These are phyloP conservation scores for Gentiana dahurica DNA, from an alignment of 257 asterid species.

Conservation along the genomic window DNA sequence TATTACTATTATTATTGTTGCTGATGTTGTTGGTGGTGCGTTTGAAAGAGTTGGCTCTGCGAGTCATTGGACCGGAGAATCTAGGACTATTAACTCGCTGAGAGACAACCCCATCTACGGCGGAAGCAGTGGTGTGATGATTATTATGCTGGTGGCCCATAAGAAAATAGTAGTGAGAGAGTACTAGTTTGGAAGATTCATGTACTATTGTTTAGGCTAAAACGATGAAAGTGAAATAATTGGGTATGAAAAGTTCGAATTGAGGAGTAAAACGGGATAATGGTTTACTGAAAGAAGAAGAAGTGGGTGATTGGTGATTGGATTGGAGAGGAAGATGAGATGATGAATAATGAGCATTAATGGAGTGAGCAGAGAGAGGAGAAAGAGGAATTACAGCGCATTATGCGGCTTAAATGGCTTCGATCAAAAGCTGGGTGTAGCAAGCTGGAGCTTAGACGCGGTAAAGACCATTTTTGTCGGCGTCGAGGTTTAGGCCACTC, in stretches of 20 bases:
- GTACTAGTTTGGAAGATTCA: neutral
- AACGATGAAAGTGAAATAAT: neutral
- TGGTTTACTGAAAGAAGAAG: neutral
- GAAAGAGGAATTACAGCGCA: neutral
- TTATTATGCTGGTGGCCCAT: conserved; percentile 82
- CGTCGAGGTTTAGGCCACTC: no score
- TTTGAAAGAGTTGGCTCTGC: conserved; percentile 75
- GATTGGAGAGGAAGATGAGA: no score
- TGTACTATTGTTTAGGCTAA: neutral
- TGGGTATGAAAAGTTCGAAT: neutral
- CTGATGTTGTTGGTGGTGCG: conserved; percentile 26
- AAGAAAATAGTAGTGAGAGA: neutral
- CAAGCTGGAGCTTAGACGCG: conserved; percentile 5
- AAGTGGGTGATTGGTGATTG: neutral
- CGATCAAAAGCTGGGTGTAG: neutral
- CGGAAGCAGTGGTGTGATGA: conserved; percentile 37
- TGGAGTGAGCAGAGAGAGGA: conserved; percentile 1
- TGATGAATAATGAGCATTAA: conserved; percentile 10
- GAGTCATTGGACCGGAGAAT: conserved; percentile 88
- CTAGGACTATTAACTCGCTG: conserved; percentile 92
- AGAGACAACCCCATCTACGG: conserved; percentile 55
- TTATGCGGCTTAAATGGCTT: no score
- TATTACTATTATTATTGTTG: conserved; percentile 5
- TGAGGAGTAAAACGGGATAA: neutral
- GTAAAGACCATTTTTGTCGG: neutral